Conservation (phyloP, 176 grass and related monocot genomes). For the Areca catechu region DNA sequence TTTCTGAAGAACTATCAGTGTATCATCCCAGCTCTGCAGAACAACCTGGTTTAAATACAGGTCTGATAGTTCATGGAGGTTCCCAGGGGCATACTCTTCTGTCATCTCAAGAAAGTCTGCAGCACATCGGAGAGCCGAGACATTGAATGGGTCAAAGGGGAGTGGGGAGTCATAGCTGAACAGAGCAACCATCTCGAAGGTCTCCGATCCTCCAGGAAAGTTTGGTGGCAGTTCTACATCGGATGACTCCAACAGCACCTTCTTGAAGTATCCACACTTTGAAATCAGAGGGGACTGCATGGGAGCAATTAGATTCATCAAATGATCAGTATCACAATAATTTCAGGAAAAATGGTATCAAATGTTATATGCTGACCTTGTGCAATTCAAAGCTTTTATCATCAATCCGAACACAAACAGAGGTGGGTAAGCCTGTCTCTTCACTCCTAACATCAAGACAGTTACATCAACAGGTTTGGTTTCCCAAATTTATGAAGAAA, state of each 20-base stretch:
- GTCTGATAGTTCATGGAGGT: conserved; percentile 60
- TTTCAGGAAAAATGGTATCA: no score
- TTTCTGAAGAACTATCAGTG: conserved; percentile 74
- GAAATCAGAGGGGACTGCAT: conserved; percentile 46
- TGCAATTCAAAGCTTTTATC: conserved; percentile 61
- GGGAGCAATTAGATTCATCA: no score
- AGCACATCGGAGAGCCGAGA: conserved; percentile 66
- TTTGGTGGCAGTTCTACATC: conserved; percentile 39
- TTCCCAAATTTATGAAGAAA: no score
- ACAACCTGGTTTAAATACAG: conserved; percentile 95
- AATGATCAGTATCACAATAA: no score
- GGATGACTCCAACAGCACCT: conserved; percentile 19
- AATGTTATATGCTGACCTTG: conserved; percentile 30
- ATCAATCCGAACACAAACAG: conserved; percentile 35
- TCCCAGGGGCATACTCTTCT: conserved; percentile 26
- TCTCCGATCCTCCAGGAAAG: conserved; percentile 54
- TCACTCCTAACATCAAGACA: conserved; percentile 37
- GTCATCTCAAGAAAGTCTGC: conserved; percentile 53
- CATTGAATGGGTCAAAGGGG: conserved; percentile 72
- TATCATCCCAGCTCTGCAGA: conserved; percentile 87
- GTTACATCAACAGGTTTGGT: no score
- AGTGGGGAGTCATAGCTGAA: conserved; percentile 63
- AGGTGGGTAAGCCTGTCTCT: conserved; percentile 45
- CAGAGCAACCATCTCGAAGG: conserved; percentile 71
- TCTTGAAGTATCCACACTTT: conserved; percentile 54